Evolutionary conservation across 768 basidiomycete species (phyloP), one percentile per base, ranked within the genome.

Genomic region (Agaricus bisporus): DNA sequence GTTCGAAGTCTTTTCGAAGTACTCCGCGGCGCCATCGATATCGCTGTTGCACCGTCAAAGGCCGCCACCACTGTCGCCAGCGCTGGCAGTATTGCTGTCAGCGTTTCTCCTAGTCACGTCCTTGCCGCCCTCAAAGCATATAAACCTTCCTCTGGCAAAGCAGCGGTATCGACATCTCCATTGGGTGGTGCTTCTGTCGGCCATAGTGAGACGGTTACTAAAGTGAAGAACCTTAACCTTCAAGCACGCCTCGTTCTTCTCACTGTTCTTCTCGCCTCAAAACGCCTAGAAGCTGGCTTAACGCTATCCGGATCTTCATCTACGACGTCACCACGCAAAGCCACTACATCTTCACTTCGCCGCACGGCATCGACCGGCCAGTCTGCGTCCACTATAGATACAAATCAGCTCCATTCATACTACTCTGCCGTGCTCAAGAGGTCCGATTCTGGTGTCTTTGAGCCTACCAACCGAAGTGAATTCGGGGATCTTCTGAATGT

Each of bases 1-100:
- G 88, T 93, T 8, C 76, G 91, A 38, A 81, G 79, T 22, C 70
- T 91, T 2, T 86, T 95, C 51, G 88, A 90, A 64, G 86, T 92
- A 11, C 74, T 91, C 9, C 80, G 90, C 28, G 80, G 84, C 10
- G 87, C 91, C 7, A 88, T 95, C 59, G 87, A 91, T 59, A 68
- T 84, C 12, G 82, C 84, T 0, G 70, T 78, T n/a, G 69, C 67
- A 14, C 49, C 60, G 41, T 60, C 64, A 25, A 63, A 49, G n/a
- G 55, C 48, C 3, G 14, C 61, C 17, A 52, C 51, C 8, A 59
- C 56, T 10, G 62, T 70, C 14, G 67, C 68, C 17, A 72, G 74
- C 51, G 59, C 76, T 1, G 64, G 68, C 49, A 63, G 63, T 2
- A 60, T 71, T 1, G 59, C 74, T 1, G 63, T 77, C 0, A 73